These are phyloP conservation scores for Trichoderma koningiopsis DNA, from an alignment of 2,329 filamentous ascomycete genomes.

Conservation along the genomic window DNA sequence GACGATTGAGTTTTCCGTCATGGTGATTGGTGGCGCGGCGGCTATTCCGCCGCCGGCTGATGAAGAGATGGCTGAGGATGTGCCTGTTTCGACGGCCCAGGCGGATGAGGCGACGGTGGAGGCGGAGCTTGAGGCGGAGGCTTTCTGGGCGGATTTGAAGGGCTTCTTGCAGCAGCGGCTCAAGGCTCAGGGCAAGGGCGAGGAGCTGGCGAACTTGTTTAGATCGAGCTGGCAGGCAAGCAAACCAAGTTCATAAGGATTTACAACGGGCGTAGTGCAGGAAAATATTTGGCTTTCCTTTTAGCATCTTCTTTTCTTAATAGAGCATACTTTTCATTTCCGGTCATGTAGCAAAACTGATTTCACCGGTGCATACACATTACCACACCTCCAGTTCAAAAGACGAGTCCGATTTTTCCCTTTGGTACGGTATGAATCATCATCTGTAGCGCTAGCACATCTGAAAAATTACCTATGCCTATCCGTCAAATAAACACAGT, in stretches of 20 bases:
- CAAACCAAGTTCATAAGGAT: constrained; percentile 34
- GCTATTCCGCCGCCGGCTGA: constrained; percentile 47
- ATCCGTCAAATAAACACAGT: constrained; percentile 14
- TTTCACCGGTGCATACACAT: constrained; percentile 2
- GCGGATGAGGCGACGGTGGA: constrained; percentile 36
- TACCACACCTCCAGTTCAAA: constrained; percentile 17
- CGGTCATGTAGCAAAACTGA: neutral
- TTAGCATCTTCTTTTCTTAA: neutral
- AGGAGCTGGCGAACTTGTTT: constrained; percentile 67
- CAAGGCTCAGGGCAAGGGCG: constrained; percentile 67
- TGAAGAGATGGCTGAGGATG: constrained; percentile 31
- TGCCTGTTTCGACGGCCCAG: neutral
- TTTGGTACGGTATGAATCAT: constrained; percentile 23
- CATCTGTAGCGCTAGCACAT: constrained; percentile 25
- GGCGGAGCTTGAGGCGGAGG: constrained; percentile 66
- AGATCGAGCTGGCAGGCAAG: constrained; percentile 67
- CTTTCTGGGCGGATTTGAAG: constrained; percentile 85
- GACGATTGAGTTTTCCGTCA: constrained; percentile 76
- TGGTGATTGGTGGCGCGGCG: constrained; percentile 76
- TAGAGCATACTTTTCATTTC: constrained; percentile 8
- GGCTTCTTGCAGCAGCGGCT: constrained; percentile 79
- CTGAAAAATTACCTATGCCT: constrained; percentile 24
- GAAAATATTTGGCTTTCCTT: neutral
- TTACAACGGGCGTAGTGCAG: neutral
- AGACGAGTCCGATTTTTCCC: constrained; percentile 16